A percentile compares a stretch with the other conserved stretches of the same genome.
phyloP scores from a whole-genome alignment of 148 eudicot genomes.

The Camellia lanceoleosa region DNA sequence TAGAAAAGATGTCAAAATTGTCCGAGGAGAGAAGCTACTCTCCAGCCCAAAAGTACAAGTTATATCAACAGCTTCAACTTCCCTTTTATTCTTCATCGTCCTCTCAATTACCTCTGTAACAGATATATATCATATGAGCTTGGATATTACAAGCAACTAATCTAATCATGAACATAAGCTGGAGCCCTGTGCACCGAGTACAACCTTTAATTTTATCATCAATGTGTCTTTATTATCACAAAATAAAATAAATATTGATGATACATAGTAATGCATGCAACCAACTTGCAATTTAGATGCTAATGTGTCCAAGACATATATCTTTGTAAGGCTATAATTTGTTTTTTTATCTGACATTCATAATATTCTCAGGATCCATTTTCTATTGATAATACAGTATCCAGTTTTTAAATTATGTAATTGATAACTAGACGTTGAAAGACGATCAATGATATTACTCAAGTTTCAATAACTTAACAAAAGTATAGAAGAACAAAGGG shows the following conservation, averaged over 20 bases:
- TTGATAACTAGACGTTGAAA: background rate
- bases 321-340: background rate
- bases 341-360: background rate
- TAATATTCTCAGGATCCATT: background rate
- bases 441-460: background rate
- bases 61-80: slow-evolving; percentile 47
- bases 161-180: background rate
- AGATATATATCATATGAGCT: background rate
- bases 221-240: background rate
- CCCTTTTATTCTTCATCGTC: slow-evolving; percentile 40
- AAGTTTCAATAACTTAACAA: background rate
- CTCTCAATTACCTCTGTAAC: slow-evolving; percentile 42
- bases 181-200: no score
- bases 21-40: slow-evolving; percentile 34
- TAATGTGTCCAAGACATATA: background rate
- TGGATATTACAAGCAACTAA: slow-evolving; percentile 9
- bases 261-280: slow-evolving; percentile 2
- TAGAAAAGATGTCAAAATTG: slow-evolving; percentile 33
- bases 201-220: background rate
- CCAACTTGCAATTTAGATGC: background rate
- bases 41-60: slow-evolving; percentile 43
- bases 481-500: background rate
- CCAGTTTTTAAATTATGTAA: background rate
- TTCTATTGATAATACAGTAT: background rate
- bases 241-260: background rate